Base-by-base conservation (phyloP, 2,329 filamentous ascomycete genomes). In the Trichoderma aggressivum region DNA sequence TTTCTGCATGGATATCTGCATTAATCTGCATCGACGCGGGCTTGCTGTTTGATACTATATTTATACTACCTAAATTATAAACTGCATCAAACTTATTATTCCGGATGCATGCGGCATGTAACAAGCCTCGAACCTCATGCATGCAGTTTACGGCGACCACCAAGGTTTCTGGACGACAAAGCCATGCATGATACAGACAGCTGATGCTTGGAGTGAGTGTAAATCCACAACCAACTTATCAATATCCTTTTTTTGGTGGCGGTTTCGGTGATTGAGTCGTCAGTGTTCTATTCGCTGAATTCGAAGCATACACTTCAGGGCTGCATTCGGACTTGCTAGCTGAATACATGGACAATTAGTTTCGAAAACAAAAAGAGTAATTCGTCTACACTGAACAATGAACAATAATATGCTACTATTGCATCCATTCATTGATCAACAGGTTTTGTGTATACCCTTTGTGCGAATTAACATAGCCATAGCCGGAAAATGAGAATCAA, bases 21-120 rank as follows among this genome's bases (percentile, higher is more conserved):
- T 36, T 59, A 59, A 59, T 34, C 56, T 59, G 30, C 56, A 55
- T 55, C 28, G 50, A n/a, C 21, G 12, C 26, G 14, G 24, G 36
- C 36, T 24, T 55, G 50, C 26, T 55, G 24, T 28, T 55, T 55
- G 24, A 26, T 55, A 18, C 43, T 47, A 47, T 47, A 21, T n/a
- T 47, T 47, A 47, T 21, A 39, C 43, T 47, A 47, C 30, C 30
- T 32, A 32, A 8, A 55, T 55, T 55, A 28, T 55, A 28, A 16
- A 24, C 24, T 55, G 50, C 50, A 55, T 55, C 43, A 2, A 55
- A 18, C 3, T 28, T 26, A 18, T 55, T 12, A 28, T n/a, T n/a
- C 43, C n/a, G 43, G 43, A 21, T 47, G 43, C 43, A 47, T 47
- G 43, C n/a, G n/a, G n/a, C 43, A 11, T 47, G 43, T 21, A 47